Conservation (phyloP, 2,329 filamentous ascomycete genomes). For the Cytospora schulzeri region DNA sequence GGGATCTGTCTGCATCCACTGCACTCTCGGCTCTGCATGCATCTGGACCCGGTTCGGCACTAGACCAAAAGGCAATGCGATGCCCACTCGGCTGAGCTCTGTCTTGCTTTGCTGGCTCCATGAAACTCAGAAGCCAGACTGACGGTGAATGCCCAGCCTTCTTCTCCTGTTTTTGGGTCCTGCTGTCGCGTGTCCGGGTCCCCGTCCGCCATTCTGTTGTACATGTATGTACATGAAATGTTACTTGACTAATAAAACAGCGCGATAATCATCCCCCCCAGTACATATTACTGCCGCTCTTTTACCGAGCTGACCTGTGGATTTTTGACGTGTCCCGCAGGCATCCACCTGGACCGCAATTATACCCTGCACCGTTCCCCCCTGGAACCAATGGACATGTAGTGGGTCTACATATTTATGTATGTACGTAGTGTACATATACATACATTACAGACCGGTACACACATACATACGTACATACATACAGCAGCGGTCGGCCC, state of each 20-base stretch:
- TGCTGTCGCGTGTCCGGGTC: background rate
- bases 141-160: background rate
- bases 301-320: background rate
- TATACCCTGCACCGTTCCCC: conserved; percentile 1
- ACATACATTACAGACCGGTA: background rate
- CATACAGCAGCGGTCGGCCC: background rate
- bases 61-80: conserved; percentile 7
- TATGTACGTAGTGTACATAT: background rate
- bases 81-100: background rate
- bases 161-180: background rate
- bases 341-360: background rate
- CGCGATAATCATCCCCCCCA: background rate
- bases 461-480: background rate
- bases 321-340: background rate
- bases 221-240: too few relatives aligned
- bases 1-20: conserved; percentile 7
- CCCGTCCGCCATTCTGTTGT: background rate
- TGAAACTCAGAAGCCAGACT: background rate
- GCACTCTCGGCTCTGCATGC: conserved; percentile 19
- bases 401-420: background rate
- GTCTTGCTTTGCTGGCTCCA: conserved; percentile 1
- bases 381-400: conserved; percentile 6
- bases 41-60: conserved; percentile 13
- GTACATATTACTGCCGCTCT: background rate
- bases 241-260: background rate